A percentile compares a stretch with the other conserved stretches of the same genome.
Conservation (phyloP, 257 asterid species). For the Fraxinus cuspidata region DNA sequence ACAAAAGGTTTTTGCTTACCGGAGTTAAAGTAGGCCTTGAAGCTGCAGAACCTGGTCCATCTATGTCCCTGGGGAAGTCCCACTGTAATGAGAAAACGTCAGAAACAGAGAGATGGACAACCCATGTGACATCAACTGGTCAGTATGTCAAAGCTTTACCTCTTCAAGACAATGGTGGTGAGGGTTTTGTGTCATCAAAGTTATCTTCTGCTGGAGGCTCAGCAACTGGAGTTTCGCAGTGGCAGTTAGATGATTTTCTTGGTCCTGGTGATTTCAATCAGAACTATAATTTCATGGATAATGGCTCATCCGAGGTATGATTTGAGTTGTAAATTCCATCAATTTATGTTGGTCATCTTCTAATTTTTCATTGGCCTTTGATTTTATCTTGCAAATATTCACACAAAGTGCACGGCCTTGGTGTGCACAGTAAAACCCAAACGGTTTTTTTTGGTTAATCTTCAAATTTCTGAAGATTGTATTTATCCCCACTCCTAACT, state of each 20-base stretch:
- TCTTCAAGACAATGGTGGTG: slow-evolving; percentile 35
- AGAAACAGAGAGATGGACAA: slow-evolving; percentile 35
- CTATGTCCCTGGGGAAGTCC: slow-evolving; percentile 45
- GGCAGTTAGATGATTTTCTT: slow-evolving; percentile 84
- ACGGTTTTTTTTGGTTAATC: too few relatives aligned
- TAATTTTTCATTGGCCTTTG: background rate
- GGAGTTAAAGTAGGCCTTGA: slow-evolving; percentile 91
- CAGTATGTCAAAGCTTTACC: slow-evolving; percentile 40
- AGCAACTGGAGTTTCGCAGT: slow-evolving; percentile 54
- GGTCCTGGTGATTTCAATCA: slow-evolving; percentile 58
- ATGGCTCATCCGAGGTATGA: slow-evolving; percentile 73
- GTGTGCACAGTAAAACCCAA: too few relatives aligned
- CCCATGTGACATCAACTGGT: slow-evolving; percentile 34
- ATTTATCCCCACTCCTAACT: too few relatives aligned
- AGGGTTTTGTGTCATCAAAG: slow-evolving; percentile 40
- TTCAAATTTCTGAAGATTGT: too few relatives aligned
- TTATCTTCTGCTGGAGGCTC: slow-evolving; percentile 58
- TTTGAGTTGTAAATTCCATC: slow-evolving; percentile 20
- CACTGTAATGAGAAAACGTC: slow-evolving; percentile 40
- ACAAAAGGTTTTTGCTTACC: slow-evolving; percentile 80
- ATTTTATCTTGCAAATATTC: background rate
- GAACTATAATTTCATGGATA: slow-evolving; percentile 50
- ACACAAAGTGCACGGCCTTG: background rate
- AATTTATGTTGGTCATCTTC: background rate
- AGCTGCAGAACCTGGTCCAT: slow-evolving; percentile 49